phyloP scores from a whole-genome alignment of 768 basidiomycete genomes.

The Tephrocybe rancida region DNA sequence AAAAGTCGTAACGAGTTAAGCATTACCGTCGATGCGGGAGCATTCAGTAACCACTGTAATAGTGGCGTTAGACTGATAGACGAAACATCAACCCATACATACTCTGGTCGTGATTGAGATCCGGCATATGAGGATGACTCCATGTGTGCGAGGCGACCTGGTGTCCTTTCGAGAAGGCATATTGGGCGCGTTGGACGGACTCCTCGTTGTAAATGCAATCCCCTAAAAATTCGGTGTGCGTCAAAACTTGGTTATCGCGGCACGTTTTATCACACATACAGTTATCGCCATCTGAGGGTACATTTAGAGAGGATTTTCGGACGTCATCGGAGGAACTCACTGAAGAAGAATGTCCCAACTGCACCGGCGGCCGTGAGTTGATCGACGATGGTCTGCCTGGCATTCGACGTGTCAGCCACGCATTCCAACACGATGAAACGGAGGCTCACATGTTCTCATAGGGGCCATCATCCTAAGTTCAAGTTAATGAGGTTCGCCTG shows the following conservation, averaged over 20 bases:
- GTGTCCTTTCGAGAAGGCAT: conserved; percentile 43
- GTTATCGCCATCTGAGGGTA: conserved; percentile 15
- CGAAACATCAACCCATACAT: neutral
- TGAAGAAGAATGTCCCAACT: conserved; percentile 35
- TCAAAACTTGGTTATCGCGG: neutral
- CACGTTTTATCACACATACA: conserved; percentile 8
- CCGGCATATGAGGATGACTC: conserved; percentile 40
- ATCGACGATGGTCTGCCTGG: conserved; percentile 34
- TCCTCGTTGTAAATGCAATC: conserved; percentile 41
- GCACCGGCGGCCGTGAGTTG: conserved; percentile 23
- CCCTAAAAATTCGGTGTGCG: conserved; percentile 20
- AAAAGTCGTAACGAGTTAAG: neutral
- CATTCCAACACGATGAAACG: neutral
- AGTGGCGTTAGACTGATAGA: neutral
- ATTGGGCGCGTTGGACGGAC: conserved; percentile 28
- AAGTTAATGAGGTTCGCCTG: neutral
- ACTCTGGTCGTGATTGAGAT: conserved; percentile 17
- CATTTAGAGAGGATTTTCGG: neutral
- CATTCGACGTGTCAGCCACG: neutral
- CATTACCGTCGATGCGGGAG: conserved; percentile 31
- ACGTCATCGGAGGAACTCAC: conserved; percentile 20
- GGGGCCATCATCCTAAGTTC: conserved; percentile 45
- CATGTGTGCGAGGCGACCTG: conserved; percentile 53
- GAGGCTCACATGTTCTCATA: conserved; percentile 34
- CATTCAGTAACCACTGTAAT: conserved; percentile 32